These are phyloP conservation scores for Candida railenensis DNA, from an alignment of 805 yeast genomes.

Conservation along the genomic window DNA sequence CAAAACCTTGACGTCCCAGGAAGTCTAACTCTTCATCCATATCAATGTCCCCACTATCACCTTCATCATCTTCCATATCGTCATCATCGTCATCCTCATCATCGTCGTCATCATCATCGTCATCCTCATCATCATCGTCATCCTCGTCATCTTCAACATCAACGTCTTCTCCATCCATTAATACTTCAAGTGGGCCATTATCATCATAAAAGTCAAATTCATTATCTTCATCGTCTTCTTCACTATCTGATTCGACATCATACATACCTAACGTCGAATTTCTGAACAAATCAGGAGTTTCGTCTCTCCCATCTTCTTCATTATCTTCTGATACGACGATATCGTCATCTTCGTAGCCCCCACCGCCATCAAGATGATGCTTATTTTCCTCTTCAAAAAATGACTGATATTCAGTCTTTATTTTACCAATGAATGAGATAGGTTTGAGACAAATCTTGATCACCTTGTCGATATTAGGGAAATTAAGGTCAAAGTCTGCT, in stretches of 20 bases:
- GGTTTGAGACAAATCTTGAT: constrained; percentile 61
- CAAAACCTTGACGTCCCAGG: constrained; percentile 10
- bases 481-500: constrained; percentile 69
- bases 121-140: constrained; percentile 23
- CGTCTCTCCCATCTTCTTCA: constrained; percentile 66
- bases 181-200: constrained; percentile 38
- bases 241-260: constrained; percentile 73
- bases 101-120: constrained; percentile 12
- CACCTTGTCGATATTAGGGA: constrained; percentile 61
- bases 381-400: constrained; percentile 50
- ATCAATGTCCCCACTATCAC: constrained; percentile 12
- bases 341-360: constrained; percentile 23
- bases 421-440: constrained; percentile 53
- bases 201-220: constrained; percentile 19
- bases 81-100: constrained; percentile 12
- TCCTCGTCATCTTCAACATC: constrained; percentile 24
- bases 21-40: constrained; percentile 13
- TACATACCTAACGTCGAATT: constrained; percentile 95
- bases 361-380: constrained; percentile 51
- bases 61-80: constrained; percentile 8
- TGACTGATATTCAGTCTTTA: constrained; percentile 56
- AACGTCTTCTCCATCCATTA: constrained; percentile 32
- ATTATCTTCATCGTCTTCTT: constrained; percentile 55
- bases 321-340: constrained; percentile 38
- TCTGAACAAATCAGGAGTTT: constrained; percentile 77